Conservation (phyloP, 1,284 basidiomycete genomes). For the Mycosarcoma maydis region DNA sequence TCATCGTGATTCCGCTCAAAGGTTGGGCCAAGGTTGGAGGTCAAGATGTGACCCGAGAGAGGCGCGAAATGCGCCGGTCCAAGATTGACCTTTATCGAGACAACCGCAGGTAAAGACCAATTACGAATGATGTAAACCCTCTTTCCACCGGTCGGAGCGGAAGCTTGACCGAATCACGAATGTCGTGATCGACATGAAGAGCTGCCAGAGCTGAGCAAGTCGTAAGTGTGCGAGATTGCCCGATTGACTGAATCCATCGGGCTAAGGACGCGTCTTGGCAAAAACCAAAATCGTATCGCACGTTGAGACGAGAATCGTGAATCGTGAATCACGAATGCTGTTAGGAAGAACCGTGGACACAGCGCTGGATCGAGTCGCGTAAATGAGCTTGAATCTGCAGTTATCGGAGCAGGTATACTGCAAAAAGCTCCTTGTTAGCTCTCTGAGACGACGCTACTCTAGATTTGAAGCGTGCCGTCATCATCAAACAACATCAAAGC, state of each 20-base stretch:
- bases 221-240: neutral
- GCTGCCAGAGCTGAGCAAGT: neutral
- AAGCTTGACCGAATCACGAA: neutral
- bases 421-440: too few relatives aligned
- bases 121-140: constrained; percentile 7
- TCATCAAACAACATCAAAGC: too few relatives aligned
- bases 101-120: constrained; percentile 30
- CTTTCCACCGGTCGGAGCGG: neutral
- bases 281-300: too few relatives aligned
- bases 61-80: constrained; percentile 45
- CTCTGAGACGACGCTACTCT: too few relatives aligned
- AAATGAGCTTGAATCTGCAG: too few relatives aligned
- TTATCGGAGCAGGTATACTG: too few relatives aligned
- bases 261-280: constrained; percentile 10
- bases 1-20: constrained; percentile 87
- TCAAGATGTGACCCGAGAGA: constrained; percentile 77
- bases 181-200: neutral
- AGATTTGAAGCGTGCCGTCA: too few relatives aligned
- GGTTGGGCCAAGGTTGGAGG: constrained; percentile 88
- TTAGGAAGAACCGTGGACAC: too few relatives aligned
- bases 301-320: too few relatives aligned
- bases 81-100: constrained; percentile 55
- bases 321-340: too few relatives aligned
- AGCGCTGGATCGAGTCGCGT: constrained; percentile 2
- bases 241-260: neutral